phyloP scores from a whole-genome alignment of 257 asterid species.

The Solanum sitiens region DNA sequence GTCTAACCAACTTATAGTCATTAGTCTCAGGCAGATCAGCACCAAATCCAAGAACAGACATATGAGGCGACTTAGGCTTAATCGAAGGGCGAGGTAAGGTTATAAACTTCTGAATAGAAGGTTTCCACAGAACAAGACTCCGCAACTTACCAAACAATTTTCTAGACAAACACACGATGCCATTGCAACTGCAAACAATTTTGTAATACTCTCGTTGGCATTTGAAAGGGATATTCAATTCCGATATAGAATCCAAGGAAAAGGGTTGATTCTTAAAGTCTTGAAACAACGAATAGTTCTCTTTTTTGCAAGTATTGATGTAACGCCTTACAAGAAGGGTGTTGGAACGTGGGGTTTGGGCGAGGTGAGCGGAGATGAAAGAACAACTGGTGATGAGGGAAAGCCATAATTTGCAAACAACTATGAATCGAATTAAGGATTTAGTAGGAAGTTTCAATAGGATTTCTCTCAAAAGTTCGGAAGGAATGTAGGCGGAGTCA shows the following conservation, averaged over 20 bases:
- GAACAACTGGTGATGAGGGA: constrained; percentile 9
- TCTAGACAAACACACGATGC: background rate
- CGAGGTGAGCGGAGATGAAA: constrained; percentile 29
- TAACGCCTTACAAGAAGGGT: constrained; percentile 29
- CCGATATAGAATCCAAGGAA: background rate
- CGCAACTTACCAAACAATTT: constrained; percentile 12
- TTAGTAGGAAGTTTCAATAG: constrained; percentile 31
- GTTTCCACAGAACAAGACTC: constrained; percentile 45
- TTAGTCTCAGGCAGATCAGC: background rate
- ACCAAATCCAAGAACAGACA: constrained; percentile 44
- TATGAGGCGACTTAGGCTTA: constrained; percentile 11
- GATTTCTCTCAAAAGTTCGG: constrained; percentile 31
- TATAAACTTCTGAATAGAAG: constrained; percentile 19
- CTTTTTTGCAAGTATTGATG: constrained; percentile 8
- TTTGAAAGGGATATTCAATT: constrained; percentile 27
- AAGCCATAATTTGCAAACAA: constrained; percentile 43
- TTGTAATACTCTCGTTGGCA: constrained; percentile 28
- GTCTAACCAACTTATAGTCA: constrained; percentile 47
- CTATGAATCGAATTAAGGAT: constrained; percentile 27
- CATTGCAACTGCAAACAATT: constrained; percentile 42
- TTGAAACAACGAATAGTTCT: constrained; percentile 16
- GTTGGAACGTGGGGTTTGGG: background rate
- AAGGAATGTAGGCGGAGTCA: constrained; percentile 20
- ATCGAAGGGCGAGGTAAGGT: constrained; percentile 16
- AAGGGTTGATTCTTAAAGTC: background rate